A percentile compares a stretch with the other conserved stretches of the same genome.
Evolutionary conservation across 805 yeast genomes (phyloP).

Genomic region (Brettanomyces sp.): DNA sequence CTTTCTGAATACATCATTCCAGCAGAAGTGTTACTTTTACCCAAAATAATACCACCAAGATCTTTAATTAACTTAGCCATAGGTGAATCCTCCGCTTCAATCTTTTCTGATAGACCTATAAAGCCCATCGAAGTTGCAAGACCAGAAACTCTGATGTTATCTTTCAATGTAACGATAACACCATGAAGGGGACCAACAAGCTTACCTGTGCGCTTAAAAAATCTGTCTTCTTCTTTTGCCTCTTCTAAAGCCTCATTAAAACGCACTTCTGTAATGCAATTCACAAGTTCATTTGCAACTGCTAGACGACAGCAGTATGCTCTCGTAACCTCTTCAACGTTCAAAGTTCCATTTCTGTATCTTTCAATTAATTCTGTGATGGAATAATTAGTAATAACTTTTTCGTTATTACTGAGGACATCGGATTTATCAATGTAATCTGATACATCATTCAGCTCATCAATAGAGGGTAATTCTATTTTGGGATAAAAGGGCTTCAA

Average conservation of each 20-base stretch:
- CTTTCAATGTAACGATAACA: conserved; percentile 54
- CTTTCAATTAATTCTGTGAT: background rate
- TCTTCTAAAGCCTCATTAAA: conserved; percentile 38
- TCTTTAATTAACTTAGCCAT: conserved; percentile 34
- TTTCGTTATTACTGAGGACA: background rate
- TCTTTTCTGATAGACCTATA: conserved; percentile 31
- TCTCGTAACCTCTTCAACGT: conserved; percentile 26
- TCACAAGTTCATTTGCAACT: conserved; percentile 40
- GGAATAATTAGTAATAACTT: background rate
- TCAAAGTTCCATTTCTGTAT: background rate
- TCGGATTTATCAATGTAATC: conserved; percentile 1
- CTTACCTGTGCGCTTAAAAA: conserved; percentile 33
- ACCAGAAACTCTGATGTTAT: conserved; percentile 41
- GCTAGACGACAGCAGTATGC: conserved; percentile 42
- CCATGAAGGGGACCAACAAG: conserved; percentile 55
- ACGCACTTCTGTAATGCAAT: conserved; percentile 39
- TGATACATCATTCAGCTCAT: conserved; percentile 3
- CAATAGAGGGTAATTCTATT: background rate
- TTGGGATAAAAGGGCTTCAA: background rate
- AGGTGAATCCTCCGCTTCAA: conserved; percentile 30
- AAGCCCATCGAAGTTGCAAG: conserved; percentile 44
- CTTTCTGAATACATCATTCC: conserved; percentile 49
- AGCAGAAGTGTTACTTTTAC: conserved; percentile 49
- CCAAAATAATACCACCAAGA: conserved; percentile 47
- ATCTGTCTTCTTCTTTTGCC: conserved; percentile 45